phyloP scores from a whole-genome alignment of 768 basidiomycete species.

The Naematelia aurantialba region DNA sequence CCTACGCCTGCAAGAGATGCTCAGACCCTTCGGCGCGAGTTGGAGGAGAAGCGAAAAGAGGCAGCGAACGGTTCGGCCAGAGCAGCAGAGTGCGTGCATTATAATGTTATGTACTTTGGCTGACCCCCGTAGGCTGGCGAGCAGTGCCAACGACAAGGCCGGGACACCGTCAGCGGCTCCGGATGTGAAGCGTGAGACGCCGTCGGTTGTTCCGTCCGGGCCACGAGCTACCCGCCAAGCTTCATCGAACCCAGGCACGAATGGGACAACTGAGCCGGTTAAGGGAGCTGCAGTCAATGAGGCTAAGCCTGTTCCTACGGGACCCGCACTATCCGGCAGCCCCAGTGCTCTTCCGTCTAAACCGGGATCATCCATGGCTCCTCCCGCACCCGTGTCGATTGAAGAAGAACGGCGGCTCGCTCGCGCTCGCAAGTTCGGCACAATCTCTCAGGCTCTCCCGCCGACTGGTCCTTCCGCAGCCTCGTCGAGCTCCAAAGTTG shows the following conservation, averaged over 20 bases:
- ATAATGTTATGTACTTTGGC: neutral
- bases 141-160: neutral
- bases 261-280: conserved; percentile 1
- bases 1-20: conserved; percentile 1
- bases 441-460: conserved; percentile 12
- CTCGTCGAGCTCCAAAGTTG: neutral
- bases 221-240: conserved; percentile 29
- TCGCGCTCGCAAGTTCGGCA: conserved; percentile 39
- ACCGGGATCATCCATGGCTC: conserved; percentile 29
- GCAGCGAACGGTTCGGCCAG: too few species aligned
- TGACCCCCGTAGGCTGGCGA: neutral
- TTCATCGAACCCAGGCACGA: conserved; percentile 1
- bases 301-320: conserved; percentile 4
- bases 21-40: neutral
- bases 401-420: conserved; percentile 38
- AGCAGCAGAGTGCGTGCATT: neutral
- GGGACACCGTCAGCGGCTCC: neutral
- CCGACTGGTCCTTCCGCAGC: conserved; percentile 18
- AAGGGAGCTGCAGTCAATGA: neutral
- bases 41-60: neutral
- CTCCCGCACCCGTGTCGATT: conserved; percentile 25
- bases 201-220: conserved; percentile 22
- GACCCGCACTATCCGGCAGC: conserved; percentile 9
- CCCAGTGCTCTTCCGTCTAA: conserved; percentile 1
- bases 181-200: neutral